Evolutionary conservation across 257 asterid species (phyloP).

Genomic region (Misopates orontium): DNA sequence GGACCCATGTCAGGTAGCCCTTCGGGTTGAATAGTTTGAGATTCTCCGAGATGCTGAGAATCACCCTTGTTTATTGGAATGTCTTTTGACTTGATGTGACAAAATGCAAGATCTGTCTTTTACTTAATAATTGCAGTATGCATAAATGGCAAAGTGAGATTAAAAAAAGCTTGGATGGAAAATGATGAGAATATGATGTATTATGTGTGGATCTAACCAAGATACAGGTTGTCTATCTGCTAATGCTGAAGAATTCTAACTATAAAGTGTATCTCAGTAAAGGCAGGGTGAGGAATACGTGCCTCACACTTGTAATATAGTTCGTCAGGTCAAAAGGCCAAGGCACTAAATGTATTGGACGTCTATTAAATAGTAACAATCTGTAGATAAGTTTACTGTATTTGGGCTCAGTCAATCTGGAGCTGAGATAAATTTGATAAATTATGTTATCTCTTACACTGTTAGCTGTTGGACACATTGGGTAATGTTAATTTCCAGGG

Average conservation of each 20-base stretch:
- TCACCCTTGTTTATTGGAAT: constrained; percentile 30
- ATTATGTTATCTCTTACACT: background rate
- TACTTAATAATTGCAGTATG: constrained; percentile 45
- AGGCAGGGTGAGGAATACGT: background rate
- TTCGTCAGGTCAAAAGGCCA: no score
- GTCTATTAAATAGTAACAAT: constrained; percentile 9
- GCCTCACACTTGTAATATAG: background rate
- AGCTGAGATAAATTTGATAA: constrained; percentile 11
- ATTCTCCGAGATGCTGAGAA: constrained; percentile 31
- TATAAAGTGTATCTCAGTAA: constrained; percentile 8
- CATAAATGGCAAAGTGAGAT: constrained; percentile 35
- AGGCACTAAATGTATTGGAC: background rate
- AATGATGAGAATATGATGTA: constrained; percentile 49
- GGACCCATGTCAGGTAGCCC: constrained; percentile 40
- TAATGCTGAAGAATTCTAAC: constrained; percentile 13
- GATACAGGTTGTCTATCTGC: constrained; percentile 34
- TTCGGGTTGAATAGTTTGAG: constrained; percentile 35
- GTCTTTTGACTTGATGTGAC: constrained; percentile 52
- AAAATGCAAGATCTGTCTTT: constrained; percentile 47
- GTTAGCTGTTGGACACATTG: background rate
- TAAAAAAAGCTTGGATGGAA: constrained; percentile 29
- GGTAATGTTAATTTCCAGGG: background rate
- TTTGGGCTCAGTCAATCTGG: constrained; percentile 14
- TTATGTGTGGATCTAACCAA: constrained; percentile 45
- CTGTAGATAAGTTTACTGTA: background rate